phyloP scores from a whole-genome alignment of 305 asterid genomes.

The Euphrasia arctica region DNA sequence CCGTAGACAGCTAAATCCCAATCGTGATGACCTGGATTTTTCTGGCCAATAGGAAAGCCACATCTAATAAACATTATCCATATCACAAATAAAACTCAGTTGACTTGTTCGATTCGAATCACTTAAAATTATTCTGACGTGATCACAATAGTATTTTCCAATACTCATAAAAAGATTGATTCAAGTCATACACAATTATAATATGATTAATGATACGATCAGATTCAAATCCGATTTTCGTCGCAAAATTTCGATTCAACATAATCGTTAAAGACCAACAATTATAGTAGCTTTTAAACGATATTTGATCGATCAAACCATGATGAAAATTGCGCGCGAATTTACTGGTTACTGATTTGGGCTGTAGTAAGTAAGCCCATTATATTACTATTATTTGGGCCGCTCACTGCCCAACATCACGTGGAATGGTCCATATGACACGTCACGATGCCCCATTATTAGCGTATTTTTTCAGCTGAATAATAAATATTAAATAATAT shows the following conservation, averaged over 20 bases:
- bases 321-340: no score
- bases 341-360: background rate
- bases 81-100: background rate
- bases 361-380: background rate
- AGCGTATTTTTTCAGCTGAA: constrained; percentile 1
- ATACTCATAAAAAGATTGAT: no score
- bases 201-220: no score
- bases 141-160: no score
- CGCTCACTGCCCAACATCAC: background rate
- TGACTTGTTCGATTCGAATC: background rate
- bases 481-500: background rate
- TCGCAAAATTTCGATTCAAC: no score
- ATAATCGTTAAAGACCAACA: no score
- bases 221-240: no score
- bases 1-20: background rate
- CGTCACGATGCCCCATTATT: background rate
- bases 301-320: no score
- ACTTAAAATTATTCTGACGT: no score
- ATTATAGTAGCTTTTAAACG: no score
- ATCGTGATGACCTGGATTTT: background rate
- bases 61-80: background rate
- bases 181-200: no score
- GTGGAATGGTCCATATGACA: background rate
- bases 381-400: background rate
- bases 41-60: background rate